Conservation (phyloP, 2,329 filamentous ascomycete genomes). For the Colletotrichum tamarilloi region DNA sequence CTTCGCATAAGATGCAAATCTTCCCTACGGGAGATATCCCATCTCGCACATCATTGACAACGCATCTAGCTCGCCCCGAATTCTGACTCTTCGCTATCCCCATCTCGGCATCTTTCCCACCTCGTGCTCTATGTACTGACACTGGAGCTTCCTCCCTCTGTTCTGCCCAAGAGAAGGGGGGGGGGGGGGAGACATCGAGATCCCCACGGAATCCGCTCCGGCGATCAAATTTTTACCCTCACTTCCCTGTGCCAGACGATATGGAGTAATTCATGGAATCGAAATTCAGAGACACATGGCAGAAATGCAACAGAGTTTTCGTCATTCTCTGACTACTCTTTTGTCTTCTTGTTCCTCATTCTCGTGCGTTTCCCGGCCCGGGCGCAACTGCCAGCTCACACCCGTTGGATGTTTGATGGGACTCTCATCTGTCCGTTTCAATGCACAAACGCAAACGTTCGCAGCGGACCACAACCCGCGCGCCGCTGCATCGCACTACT, state of each 20-base stretch:
- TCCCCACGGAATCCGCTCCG: constrained; percentile 26
- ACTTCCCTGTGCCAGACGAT: constrained; percentile 16
- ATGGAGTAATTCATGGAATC: constrained; percentile 19
- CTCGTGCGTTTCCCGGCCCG: background rate
- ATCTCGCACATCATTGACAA: constrained; percentile 35
- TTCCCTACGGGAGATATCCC: constrained; percentile 35
- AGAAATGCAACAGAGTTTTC: background rate
- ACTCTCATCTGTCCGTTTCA: background rate
- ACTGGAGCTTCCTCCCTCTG: no score
- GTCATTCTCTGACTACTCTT: constrained; percentile 10
- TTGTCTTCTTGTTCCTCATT: background rate
- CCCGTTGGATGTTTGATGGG: constrained; percentile 5
- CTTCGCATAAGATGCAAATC: constrained; percentile 36
- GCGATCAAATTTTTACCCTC: background rate
- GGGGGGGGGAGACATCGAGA: constrained; percentile 19
- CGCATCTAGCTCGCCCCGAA: constrained; percentile 32
- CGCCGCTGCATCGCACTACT: constrained; percentile 24
- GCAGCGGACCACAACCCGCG: constrained; percentile 24
- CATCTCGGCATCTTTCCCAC: constrained; percentile 12
- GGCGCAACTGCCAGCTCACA: constrained; percentile 29
- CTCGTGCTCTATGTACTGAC: constrained; percentile 5
- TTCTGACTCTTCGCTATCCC: constrained; percentile 18
- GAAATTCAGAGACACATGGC: background rate
- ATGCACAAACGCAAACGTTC: constrained; percentile 28
- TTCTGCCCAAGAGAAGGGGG: background rate